Base-by-base conservation (phyloP, 331 rosid species). In the Cucumis variabilis region DNA sequence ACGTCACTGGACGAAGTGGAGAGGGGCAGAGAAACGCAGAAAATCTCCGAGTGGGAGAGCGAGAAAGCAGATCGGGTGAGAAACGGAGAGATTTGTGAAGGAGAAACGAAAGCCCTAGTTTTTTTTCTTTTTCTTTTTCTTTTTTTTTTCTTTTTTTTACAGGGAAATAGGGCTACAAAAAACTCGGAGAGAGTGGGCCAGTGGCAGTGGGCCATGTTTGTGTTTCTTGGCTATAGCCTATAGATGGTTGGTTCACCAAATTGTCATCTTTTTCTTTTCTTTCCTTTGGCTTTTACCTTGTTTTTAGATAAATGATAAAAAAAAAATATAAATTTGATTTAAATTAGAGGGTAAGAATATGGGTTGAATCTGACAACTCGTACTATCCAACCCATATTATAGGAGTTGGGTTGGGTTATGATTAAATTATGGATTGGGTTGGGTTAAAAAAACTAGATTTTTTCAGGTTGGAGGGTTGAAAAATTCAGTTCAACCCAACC, bases 11-110 rank as follows among this genome's bases (percentile, higher is more conserved):
- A 76, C 7, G 82, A 48, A 48, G 23, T 23, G 82, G 41, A 77
- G 65, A 15, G 15, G 65, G 65, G 63, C 65, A 50, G 83, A 77
- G 83, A 48, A 50, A 77, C 83, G 62, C 82, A 76, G 82, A 48
- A 76, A 76, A 76, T 48, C 63, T 76, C 72, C 63, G 60, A 75
- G 3, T 75, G 33, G 15, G 82, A 46, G 55, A 41, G 30, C 25
- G 58, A 23, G 82, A 46, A 23, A 76, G 23, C 65, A 77, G 44
- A 77, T 50, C 83, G 83, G 33, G 33, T 55, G 41, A 27, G 65
- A 16, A 14, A 24, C 14, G 13, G 83, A 50, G 65, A 50, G 65
- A 50, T 77, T 77, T 16, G 65, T 77, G 83, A 77, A 46, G 68
- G 28, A 2, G 83, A 50, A 77, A 77, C 27, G 83, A 50, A 50